phyloP scores from a whole-genome alignment of 495 filamentous ascomycete genomes.

The Lasiosphaeria ovina region DNA sequence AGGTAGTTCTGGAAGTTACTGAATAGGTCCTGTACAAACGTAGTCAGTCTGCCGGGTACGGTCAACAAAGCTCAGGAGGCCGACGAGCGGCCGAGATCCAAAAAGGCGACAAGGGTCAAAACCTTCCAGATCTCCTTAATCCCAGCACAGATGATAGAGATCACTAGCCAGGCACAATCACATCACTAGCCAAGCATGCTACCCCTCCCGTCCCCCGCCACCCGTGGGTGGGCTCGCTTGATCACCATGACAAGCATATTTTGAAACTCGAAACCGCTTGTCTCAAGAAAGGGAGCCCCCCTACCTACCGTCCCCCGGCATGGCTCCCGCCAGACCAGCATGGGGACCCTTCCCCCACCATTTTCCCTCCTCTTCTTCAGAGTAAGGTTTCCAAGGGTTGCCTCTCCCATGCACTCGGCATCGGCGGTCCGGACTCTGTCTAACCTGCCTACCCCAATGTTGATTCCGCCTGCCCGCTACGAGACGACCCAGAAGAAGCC shows the following conservation, averaged over 20 bases:
- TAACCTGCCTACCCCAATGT: background rate
- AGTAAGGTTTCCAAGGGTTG: background rate
- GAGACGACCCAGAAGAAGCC: no score
- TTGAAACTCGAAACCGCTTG: conserved; percentile 14
- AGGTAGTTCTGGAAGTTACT: no score
- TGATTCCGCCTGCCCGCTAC: background rate
- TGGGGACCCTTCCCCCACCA: background rate
- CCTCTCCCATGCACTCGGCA: background rate
- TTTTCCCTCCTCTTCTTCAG: background rate
- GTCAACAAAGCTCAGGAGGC: no score
- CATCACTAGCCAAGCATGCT: background rate
- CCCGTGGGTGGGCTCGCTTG: conserved; percentile 6
- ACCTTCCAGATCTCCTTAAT: no score
- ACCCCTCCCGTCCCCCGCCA: background rate
- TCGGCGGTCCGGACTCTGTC: background rate
- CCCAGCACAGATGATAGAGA: background rate
- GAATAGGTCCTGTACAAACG: no score
- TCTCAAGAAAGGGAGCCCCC: conserved; percentile 3
- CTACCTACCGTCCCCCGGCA: background rate
- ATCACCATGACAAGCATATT: conserved; percentile 11
- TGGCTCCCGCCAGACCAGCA: background rate
- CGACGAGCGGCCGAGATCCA: no score
- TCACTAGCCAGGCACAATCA: background rate
- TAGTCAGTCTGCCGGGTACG: no score
- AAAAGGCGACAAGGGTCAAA: no score